Evolutionary conservation across 2,329 filamentous ascomycete species (phyloP).

Genomic region (Cladosporium velox): DNA sequence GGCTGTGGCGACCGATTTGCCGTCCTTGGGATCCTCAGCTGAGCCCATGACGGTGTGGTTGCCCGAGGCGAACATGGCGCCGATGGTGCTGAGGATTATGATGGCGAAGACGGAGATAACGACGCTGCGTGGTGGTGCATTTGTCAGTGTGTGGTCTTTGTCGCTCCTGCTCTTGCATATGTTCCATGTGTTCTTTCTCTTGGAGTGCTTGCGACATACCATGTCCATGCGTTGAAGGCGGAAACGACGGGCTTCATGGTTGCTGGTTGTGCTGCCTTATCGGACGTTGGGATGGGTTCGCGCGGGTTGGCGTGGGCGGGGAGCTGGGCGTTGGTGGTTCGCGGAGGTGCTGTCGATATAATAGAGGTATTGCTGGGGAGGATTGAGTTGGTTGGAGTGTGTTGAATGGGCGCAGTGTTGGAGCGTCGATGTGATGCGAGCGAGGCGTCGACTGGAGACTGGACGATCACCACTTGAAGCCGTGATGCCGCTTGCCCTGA

Average conservation of each 20-base stretch:
- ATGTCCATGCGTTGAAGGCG: slow-evolving; percentile 91
- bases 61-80: slow-evolving; percentile 71
- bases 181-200: background rate
- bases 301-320: background rate
- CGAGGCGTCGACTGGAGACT: background rate
- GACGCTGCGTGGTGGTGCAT: slow-evolving; percentile 56
- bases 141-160: slow-evolving; percentile 19
- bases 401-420: background rate
- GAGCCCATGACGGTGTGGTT: slow-evolving; percentile 84
- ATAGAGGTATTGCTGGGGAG: background rate
- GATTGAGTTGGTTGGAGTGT: background rate
- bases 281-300: slow-evolving; percentile 8
- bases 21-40: slow-evolving; percentile 62
- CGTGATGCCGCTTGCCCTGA: background rate
- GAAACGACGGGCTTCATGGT: slow-evolving; percentile 94
- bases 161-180: background rate
- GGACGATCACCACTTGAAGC: background rate
- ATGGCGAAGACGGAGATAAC: slow-evolving; percentile 66
- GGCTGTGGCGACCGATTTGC: slow-evolving; percentile 75
- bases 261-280: slow-evolving; percentile 28
- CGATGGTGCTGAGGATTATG: slow-evolving; percentile 64
- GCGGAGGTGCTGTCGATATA: background rate
- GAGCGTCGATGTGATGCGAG: slow-evolving; percentile 5
- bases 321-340: background rate
- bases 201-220: slow-evolving; percentile 59